These are phyloP conservation scores for Hyphopichia pseudoburtonii DNA, from an alignment of 1,139 yeast genomes.

Conservation along the genomic window DNA sequence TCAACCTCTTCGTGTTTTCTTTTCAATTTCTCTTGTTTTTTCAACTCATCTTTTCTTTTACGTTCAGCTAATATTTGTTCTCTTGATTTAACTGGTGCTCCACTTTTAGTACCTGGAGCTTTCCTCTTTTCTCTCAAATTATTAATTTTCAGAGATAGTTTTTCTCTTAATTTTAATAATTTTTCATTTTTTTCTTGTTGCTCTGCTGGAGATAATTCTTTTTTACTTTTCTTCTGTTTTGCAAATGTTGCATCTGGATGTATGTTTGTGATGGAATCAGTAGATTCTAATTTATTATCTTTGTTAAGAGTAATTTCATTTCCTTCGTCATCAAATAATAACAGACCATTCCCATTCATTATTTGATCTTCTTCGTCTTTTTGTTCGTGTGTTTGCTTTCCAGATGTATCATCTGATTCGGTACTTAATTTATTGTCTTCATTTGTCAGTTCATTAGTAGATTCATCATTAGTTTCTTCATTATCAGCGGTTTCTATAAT, in stretches of 20 bases:
- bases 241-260: constrained; percentile 11
- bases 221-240: constrained; percentile 25
- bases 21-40: constrained; percentile 31
- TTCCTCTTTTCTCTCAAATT: constrained; percentile 76
- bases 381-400: constrained; percentile 1
- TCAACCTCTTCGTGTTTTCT: constrained; percentile 39
- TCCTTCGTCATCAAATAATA: constrained; percentile 78
- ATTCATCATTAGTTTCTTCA: constrained; percentile 10
- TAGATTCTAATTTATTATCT: background rate
- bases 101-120: constrained; percentile 81
- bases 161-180: constrained; percentile 64
- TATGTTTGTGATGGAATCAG: constrained; percentile 11
- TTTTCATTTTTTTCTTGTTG: constrained; percentile 52
- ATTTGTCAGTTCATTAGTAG: constrained; percentile 14
- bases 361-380: constrained; percentile 11
- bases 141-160: constrained; percentile 71
- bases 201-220: constrained; percentile 44
- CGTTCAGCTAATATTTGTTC: constrained; percentile 70
- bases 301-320: background rate
- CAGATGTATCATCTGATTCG: constrained; percentile 8
- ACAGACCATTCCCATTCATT: constrained; percentile 38
- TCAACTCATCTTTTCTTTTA: constrained; percentile 41
- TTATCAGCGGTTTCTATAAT: constrained; percentile 15
- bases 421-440: constrained; percentile 5
- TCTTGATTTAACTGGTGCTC: constrained; percentile 81